phyloP scores from a whole-genome alignment of 2,329 filamentous ascomycete genomes.

The Mycosphaerelloides madeirae region DNA sequence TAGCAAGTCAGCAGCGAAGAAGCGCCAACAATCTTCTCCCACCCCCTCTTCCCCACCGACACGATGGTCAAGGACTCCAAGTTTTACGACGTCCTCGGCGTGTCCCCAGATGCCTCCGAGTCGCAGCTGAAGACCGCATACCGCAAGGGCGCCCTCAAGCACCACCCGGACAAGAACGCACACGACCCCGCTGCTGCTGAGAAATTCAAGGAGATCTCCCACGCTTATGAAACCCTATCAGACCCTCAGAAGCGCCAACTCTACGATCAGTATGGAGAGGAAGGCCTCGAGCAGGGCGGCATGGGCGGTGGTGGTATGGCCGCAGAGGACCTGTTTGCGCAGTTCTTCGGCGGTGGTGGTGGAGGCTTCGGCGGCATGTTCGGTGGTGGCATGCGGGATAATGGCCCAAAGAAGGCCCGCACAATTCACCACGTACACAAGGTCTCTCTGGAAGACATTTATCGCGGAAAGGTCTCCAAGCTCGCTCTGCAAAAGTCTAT shows the following conservation, averaged over 20 bases:
- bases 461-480: constrained; percentile 96
- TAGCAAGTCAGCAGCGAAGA: not conserved
- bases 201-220: constrained; percentile 97
- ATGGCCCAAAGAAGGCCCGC: constrained; percentile 83
- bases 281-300: constrained; percentile 82
- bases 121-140: constrained; percentile 87
- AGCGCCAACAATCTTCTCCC: constrained; percentile 1
- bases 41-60: constrained; percentile 16
- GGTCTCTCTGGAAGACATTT: constrained; percentile 95
- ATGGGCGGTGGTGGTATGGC: constrained; percentile 76
- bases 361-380: constrained; percentile 71
- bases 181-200: constrained; percentile 89
- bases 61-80: constrained; percentile 77
- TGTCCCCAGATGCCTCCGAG: constrained; percentile 74
- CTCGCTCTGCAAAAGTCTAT: constrained; percentile 94
- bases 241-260: constrained; percentile 85
- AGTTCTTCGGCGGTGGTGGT: constrained; percentile 81
- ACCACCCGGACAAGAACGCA: constrained; percentile 92
- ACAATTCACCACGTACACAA: constrained; percentile 99
- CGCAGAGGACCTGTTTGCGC: constrained; percentile 90
- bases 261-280: constrained; percentile 97
- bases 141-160: constrained; percentile 76
- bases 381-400: constrained; percentile 60
- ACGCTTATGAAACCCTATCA: constrained; percentile 91
- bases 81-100: constrained; percentile 72